A percentile compares a stretch with the other conserved stretches of the same genome.
Evolutionary conservation across 768 basidiomycete genomes (phyloP).

Genomic region (Sarcodon aspratus): DNA sequence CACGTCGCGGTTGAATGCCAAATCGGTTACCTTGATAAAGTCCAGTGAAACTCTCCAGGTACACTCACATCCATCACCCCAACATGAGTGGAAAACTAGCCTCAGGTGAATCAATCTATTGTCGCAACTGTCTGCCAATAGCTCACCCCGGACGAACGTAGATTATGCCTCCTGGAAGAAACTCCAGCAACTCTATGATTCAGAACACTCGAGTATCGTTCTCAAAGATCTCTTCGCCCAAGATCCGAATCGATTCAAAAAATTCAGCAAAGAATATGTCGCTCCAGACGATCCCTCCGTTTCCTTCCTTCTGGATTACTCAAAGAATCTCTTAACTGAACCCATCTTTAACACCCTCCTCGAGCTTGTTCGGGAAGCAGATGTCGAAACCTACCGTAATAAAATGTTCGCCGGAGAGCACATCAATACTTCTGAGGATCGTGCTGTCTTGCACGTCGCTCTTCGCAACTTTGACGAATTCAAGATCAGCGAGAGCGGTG

Average conservation of each 20-base stretch:
- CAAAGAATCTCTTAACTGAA: conserved; percentile 90
- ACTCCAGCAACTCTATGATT: conserved; percentile 75
- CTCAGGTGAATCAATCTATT: conserved; percentile 30
- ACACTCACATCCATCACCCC: background rate
- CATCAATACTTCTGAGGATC: conserved; percentile 98
- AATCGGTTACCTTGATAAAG: too few relatives aligned
- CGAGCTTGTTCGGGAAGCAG: conserved; percentile 73
- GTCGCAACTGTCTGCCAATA: background rate
- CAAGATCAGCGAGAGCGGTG: conserved; percentile 71
- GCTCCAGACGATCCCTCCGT: conserved; percentile 54
- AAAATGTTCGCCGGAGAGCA: conserved; percentile 94
- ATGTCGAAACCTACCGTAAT: conserved; percentile 75
- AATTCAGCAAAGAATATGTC: conserved; percentile 71
- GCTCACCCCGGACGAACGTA: conserved; percentile 17
- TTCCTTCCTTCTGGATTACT: conserved; percentile 89
- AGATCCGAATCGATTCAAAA: conserved; percentile 79
- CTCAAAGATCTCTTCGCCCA: conserved; percentile 89
- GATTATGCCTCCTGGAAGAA: conserved; percentile 88
- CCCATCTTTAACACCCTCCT: conserved; percentile 74
- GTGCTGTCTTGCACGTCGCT: conserved; percentile 92
- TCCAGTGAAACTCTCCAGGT: background rate
- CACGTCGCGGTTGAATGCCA: too few relatives aligned
- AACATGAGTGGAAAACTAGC: conserved; percentile 57
- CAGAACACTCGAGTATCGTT: conserved; percentile 59
- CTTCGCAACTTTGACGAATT: conserved; percentile 74